phyloP scores from a whole-genome alignment of 306 rosid genomes.

The Castanopsis chinensis region DNA sequence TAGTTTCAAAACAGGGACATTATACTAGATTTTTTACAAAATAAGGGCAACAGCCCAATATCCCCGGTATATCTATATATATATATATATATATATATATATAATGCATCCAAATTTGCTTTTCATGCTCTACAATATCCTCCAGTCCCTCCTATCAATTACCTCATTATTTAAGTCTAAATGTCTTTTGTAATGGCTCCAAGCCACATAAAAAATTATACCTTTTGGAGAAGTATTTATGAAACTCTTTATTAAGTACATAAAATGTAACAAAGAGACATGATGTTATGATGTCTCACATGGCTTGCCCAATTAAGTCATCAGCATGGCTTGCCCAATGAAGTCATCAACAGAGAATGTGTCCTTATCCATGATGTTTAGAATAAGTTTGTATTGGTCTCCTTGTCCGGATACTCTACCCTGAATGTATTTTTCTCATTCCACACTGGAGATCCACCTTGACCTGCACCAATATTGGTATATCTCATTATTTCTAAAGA shows the following conservation, averaged over 20 bases:
- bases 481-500: not conserved
- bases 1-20: too few relatives aligned
- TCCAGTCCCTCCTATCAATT: too few relatives aligned
- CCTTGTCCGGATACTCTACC: too few relatives aligned
- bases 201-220: not conserved
- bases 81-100: not conserved
- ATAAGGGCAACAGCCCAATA: not conserved
- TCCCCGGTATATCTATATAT: too few relatives aligned
- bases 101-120: not conserved
- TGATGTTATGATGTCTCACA: slow-evolving; percentile 40
- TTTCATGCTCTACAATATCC: too few relatives aligned
- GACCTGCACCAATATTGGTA: slow-evolving; percentile 44
- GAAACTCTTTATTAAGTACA: not conserved
- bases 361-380: too few relatives aligned
- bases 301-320: slow-evolving; percentile 66
- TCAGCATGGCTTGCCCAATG: slow-evolving; percentile 64
- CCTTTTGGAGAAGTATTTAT: not conserved
- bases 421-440: too few relatives aligned
- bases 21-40: too few relatives aligned
- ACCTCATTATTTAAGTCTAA: too few relatives aligned
- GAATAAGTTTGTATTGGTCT: too few relatives aligned
- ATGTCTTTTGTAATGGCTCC: too few relatives aligned
- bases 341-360: slow-evolving; percentile 70
- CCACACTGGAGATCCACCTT: slow-evolving; percentile 20
- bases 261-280: not conserved